Evolutionary conservation across 2,329 filamentous ascomycete genomes (phyloP).

Genomic region (Colletotrichum spaethianum): DNA sequence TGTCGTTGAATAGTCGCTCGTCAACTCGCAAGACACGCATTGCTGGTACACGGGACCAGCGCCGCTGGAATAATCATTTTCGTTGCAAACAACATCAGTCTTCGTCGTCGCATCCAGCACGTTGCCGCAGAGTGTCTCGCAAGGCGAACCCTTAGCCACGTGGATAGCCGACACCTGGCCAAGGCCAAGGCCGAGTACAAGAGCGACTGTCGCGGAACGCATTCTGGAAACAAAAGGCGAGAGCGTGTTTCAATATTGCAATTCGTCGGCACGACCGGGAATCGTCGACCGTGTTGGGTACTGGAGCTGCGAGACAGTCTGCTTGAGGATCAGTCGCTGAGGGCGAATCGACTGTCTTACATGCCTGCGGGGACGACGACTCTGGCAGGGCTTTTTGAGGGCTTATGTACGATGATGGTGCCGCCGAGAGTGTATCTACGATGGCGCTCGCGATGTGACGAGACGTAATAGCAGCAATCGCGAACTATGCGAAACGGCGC

Average conservation of each 20-base stretch:
- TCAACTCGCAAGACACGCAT: conserved; percentile 67
- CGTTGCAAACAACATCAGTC: conserved; percentile 64
- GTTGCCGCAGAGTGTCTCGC: conserved; percentile 67
- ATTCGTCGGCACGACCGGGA: not conserved
- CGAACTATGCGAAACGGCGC: conserved; percentile 21
- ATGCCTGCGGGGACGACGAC: conserved; percentile 13
- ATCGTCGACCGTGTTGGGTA: not conserved
- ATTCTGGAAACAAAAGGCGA: conserved; percentile 20
- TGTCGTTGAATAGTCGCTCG: conserved; percentile 61
- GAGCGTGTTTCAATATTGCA: not conserved
- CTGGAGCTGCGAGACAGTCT: too few relatives aligned
- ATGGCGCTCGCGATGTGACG: conserved; percentile 17
- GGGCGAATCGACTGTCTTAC: conserved; percentile 14
- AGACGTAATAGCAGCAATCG: not conserved
- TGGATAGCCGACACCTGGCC: conserved; percentile 53
- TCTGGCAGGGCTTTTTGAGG: not conserved
- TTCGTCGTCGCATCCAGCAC: conserved; percentile 60
- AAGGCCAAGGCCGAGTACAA: conserved; percentile 44
- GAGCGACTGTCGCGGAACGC: conserved; percentile 30
- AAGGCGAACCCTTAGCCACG: conserved; percentile 64
- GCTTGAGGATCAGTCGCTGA: too few relatives aligned
- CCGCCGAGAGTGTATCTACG: not conserved
- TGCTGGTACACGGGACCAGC: conserved; percentile 65
- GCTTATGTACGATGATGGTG: not conserved
- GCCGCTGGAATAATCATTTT: conserved; percentile 53